phyloP scores from a whole-genome alignment of 495 filamentous ascomycete species.

The Jackrogersella minutella region DNA sequence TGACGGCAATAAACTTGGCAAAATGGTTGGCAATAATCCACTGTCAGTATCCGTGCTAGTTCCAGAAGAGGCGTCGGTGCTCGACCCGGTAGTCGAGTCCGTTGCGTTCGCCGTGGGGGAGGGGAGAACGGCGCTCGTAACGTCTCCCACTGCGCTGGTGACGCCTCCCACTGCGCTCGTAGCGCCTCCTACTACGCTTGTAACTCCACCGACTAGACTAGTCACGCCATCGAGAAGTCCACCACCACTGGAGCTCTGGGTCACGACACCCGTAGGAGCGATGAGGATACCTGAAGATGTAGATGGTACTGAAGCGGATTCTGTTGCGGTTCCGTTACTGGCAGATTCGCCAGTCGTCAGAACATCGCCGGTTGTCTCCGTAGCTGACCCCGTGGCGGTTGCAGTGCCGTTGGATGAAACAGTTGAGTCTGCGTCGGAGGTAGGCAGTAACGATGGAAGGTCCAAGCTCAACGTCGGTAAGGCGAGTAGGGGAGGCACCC shows the following conservation, averaged over 20 bases:
- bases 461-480: conserved; percentile 36
- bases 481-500: conserved; percentile 28
- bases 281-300: conserved; percentile 47
- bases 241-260: conserved; percentile 24
- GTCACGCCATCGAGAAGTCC: conserved; percentile 33
- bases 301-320: conserved; percentile 23
- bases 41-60: conserved; percentile 3
- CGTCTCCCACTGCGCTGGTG: not conserved
- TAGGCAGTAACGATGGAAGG: conserved; percentile 16
- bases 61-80: not conserved
- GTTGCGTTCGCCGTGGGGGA: conserved; percentile 28
- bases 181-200: conserved; percentile 24
- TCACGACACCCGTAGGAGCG: conserved; percentile 48
- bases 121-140: conserved; percentile 33
- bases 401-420: conserved; percentile 21
- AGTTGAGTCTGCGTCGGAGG: conserved; percentile 19
- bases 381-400: conserved; percentile 26
- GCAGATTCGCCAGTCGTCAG: conserved; percentile 25
- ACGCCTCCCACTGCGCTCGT: conserved; percentile 13
- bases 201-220: conserved; percentile 32
- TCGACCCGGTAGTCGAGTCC: conserved; percentile 15
- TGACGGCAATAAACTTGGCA: conserved; percentile 9
- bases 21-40: conserved; percentile 18
- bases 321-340: conserved; percentile 18
- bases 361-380: conserved; percentile 16